phyloP scores from a whole-genome alignment of 306 rosid genomes.

The Vigna hirtella region DNA sequence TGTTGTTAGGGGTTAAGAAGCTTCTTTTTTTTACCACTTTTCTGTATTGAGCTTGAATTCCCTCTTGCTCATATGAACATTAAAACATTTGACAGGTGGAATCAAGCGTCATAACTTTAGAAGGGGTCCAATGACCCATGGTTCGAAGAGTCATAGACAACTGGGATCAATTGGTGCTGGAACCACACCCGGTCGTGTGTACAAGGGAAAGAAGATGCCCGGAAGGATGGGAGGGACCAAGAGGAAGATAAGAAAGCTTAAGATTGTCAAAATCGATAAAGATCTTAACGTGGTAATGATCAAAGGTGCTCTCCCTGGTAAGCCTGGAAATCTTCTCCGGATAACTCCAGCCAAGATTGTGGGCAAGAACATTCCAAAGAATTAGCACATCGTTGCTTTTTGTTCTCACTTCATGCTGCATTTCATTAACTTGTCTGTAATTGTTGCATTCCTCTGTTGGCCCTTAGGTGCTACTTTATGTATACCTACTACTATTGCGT shows the following conservation, averaged over 20 bases:
- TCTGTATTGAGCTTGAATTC: background rate
- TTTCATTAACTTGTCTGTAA: background rate
- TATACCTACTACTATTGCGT: background rate
- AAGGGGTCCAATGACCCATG: conserved; percentile 91
- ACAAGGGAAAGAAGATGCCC: conserved; percentile 97
- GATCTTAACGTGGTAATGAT: conserved; percentile 90
- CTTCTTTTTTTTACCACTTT: too few species aligned
- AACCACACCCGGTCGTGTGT: conserved; percentile 91
- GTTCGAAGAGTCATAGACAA: conserved; percentile 96
- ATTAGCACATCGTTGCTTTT: conserved; percentile 33
- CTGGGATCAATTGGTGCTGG: conserved; percentile 97
- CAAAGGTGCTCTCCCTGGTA: conserved; percentile 96
- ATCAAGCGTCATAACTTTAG: conserved; percentile 86
- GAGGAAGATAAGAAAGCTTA: conserved; percentile 88
- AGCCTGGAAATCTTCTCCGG: conserved; percentile 94
- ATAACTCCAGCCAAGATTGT: conserved; percentile 96
- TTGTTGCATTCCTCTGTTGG: background rate
- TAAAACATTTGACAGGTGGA: conserved; percentile 60
- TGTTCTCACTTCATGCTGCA: background rate
- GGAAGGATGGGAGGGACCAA: conserved; percentile 99
- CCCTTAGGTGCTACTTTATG: conserved; percentile 2
- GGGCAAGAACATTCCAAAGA: conserved; percentile 92
- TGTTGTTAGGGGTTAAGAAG: background rate
- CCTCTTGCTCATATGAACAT: background rate
- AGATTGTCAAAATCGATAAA: conserved; percentile 84